Evolutionary conservation across 257 asterid genomes (phyloP).

Genomic region (Fraxinus anomala): DNA sequence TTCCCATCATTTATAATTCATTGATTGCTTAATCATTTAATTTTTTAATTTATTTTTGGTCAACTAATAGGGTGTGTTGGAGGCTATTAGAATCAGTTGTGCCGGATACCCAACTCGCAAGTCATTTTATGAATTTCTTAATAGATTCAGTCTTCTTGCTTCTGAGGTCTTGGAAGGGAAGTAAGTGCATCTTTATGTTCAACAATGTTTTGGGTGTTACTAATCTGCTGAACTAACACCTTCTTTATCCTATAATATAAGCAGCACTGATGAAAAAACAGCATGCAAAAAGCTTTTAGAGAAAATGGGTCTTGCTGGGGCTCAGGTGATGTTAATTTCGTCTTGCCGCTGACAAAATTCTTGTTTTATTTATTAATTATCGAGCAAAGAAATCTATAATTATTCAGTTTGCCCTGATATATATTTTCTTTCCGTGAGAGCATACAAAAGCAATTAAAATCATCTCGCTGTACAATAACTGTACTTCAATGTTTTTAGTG

Average conservation of each 20-base stretch:
- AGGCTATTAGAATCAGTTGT: slow-evolving; percentile 97
- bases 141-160: slow-evolving; percentile 88
- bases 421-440: not conserved
- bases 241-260: slow-evolving; percentile 25
- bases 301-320: slow-evolving; percentile 75
- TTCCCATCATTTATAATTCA: slow-evolving; percentile 1
- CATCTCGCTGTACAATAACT: not conserved
- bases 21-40: slow-evolving; percentile 8
- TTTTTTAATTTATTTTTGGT: slow-evolving; percentile 5
- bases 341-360: not conserved
- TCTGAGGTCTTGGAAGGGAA: slow-evolving; percentile 80
- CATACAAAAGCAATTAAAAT: not conserved
- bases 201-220: slow-evolving; percentile 12
- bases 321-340: slow-evolving; percentile 66
- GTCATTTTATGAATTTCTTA: slow-evolving; percentile 85
- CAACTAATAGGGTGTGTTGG: slow-evolving; percentile 75
- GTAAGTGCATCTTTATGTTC: slow-evolving; percentile 49
- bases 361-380: slow-evolving; percentile 4
- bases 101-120: slow-evolving; percentile 98
- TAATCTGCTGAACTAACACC: slow-evolving; percentile 26
- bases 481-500: slow-evolving; percentile 13
- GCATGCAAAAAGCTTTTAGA: slow-evolving; percentile 84
- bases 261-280: slow-evolving; percentile 71
- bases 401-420: slow-evolving; percentile 4
- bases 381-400: slow-evolving; percentile 5